Percentiles rank a stretch among this genome's conserved stretches.
phyloP scores from a whole-genome alignment of 2,329 filamentous ascomycete genomes.

The Aspergillus novofumigatus region DNA sequence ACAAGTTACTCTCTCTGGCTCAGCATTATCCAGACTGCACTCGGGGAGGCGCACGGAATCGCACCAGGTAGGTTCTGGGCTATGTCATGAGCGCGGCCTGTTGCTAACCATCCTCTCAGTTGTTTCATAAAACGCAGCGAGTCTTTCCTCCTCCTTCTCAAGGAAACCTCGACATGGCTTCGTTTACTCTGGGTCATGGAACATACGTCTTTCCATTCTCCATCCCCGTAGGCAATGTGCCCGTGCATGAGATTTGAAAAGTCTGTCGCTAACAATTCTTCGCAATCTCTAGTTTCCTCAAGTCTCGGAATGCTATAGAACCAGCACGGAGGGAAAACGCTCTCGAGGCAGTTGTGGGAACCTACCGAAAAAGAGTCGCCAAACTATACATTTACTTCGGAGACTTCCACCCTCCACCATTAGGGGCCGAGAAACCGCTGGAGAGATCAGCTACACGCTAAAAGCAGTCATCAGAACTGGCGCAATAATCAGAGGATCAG shows the following conservation, averaged over 20 bases:
- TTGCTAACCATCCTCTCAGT: neutral
- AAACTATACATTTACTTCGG: slow-evolving; percentile 6
- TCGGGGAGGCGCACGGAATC: slow-evolving; percentile 7
- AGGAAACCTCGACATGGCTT: no score
- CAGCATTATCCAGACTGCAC: slow-evolving; percentile 11
- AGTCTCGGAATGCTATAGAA: slow-evolving; percentile 12
- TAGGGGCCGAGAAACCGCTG: neutral
- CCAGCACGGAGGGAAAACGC: neutral
- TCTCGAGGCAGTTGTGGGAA: neutral
- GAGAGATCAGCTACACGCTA: slow-evolving; percentile 9
- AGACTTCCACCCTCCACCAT: slow-evolving; percentile 11
- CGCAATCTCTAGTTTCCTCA: slow-evolving; percentile 7
- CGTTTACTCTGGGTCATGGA: neutral
- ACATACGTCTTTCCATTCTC: slow-evolving; percentile 9
- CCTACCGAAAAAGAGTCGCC: neutral
- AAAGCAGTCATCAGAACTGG: slow-evolving; percentile 2
- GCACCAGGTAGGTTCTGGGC: slow-evolving; percentile 8
- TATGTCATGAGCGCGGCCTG: no score
- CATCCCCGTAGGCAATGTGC: slow-evolving; percentile 3
- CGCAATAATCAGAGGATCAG: no score
- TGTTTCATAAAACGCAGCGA: slow-evolving; percentile 5
- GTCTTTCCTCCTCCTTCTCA: slow-evolving; percentile 6
- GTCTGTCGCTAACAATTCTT: neutral
- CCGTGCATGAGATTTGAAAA: neutral
- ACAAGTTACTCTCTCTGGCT: slow-evolving; percentile 9